Percentiles rank a stretch among this genome's conserved stretches.
These are phyloP conservation scores for Backusella psychrophila DNA, from an alignment of 192 early-diverging fungal species.

Conservation along the genomic window DNA sequence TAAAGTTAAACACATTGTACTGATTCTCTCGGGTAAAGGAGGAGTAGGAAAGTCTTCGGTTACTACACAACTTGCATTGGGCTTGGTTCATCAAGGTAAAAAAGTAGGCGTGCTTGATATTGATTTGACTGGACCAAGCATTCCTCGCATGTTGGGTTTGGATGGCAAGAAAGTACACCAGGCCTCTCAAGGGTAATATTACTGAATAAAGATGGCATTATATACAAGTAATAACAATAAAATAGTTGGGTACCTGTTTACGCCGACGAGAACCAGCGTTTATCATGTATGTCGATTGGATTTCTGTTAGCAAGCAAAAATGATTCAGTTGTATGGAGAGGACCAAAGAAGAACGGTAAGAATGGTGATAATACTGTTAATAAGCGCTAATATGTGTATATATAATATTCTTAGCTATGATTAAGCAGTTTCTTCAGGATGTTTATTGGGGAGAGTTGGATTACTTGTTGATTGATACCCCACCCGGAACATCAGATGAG, in stretches of 20 bases:
- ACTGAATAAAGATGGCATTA: not conserved
- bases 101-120: slow-evolving; percentile 93
- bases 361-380: not conserved
- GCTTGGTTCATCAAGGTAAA: slow-evolving; percentile 57
- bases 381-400: not conserved
- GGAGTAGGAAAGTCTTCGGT: slow-evolving; percentile 97
- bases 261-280: slow-evolving; percentile 61
- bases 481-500: slow-evolving; percentile 97
- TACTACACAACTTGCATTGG: slow-evolving; percentile 80
- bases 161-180: slow-evolving; percentile 89
- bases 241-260: slow-evolving; percentile 76
- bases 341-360: slow-evolving; percentile 95
- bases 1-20: slow-evolving; percentile 77
- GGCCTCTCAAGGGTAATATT: slow-evolving; percentile 74
- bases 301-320: slow-evolving; percentile 87
- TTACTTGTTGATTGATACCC: slow-evolving; percentile 95
- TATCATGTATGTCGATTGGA: slow-evolving; percentile 95
- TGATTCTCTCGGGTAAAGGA: slow-evolving; percentile 96
- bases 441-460: slow-evolving; percentile 97
- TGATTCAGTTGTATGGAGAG: slow-evolving; percentile 97
- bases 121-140: slow-evolving; percentile 95
- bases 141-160: slow-evolving; percentile 94
- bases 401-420: slow-evolving; percentile 71
- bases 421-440: slow-evolving; percentile 94
- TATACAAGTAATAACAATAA: not conserved